phyloP scores from a whole-genome alignment of 2,329 filamentous ascomycete genomes.

The Cyphellophora europaea region DNA sequence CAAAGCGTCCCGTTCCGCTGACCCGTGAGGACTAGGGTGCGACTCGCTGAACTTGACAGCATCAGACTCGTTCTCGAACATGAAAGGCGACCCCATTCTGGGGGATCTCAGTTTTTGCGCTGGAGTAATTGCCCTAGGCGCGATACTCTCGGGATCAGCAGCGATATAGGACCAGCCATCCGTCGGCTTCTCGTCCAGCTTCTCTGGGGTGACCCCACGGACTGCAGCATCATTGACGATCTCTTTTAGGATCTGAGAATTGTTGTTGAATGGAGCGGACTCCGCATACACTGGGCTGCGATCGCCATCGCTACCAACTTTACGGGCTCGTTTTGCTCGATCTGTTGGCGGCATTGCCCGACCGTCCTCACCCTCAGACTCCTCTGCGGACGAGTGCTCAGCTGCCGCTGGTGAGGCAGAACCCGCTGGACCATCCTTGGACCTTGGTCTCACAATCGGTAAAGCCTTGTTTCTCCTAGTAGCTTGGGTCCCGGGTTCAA shows the following conservation, averaged over 20 bases:
- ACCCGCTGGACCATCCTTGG: conserved; percentile 5
- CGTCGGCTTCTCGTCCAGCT: conserved; percentile 6
- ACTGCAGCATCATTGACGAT: conserved; percentile 9
- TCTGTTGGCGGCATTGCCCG: conserved; percentile 55
- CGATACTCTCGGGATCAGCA: conserved; percentile 13
- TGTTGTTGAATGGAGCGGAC: conserved; percentile 24
- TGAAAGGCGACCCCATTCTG: conserved; percentile 46
- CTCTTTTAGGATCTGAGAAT: conserved; percentile 11
- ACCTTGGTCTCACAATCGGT: conserved; percentile 50
- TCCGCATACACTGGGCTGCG: conserved; percentile 65
- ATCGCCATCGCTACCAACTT: conserved; percentile 54
- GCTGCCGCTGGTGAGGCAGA: conserved; percentile 27
- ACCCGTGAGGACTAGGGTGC: too few relatives aligned
- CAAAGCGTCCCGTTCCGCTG: too few relatives aligned
- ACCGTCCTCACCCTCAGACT: conserved; percentile 43
- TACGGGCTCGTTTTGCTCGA: conserved; percentile 66
- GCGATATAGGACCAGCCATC: conserved; percentile 19
- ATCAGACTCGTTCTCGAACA: conserved; percentile 42
- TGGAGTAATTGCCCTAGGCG: neutral
- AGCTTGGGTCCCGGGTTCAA: conserved; percentile 55
- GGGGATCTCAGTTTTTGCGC: conserved; percentile 12
- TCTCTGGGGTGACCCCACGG: conserved; percentile 5
- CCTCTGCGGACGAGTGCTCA: conserved; percentile 37
- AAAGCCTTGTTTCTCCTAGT: conserved; percentile 64
- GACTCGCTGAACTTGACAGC: conserved; percentile 43